Percentiles rank a stretch among this genome's conserved stretches.
phyloP scores from a whole-genome alignment of 192 early-diverging fungal genomes.

The Pilobolus umbonatus region DNA sequence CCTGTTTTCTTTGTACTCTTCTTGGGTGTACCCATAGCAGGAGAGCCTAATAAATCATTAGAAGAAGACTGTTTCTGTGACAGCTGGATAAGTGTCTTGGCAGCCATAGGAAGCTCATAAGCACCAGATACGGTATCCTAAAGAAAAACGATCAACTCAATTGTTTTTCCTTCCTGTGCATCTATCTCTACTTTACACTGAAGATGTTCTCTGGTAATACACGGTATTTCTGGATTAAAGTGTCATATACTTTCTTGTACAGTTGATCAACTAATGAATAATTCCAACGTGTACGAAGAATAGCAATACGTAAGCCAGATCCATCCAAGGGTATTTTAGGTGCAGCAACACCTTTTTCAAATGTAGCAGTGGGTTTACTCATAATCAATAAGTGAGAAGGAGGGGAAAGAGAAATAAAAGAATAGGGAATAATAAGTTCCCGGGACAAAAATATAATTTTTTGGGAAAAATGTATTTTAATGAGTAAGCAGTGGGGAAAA shows the following conservation, averaged over 20 bases:
- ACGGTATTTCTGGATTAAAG: constrained; percentile 58
- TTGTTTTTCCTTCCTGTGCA: neutral
- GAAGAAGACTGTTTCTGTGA: constrained; percentile 57
- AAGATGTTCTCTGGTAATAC: constrained; percentile 74
- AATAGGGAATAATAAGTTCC: no score
- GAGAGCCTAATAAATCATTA: constrained; percentile 48
- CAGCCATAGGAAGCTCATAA: constrained; percentile 92
- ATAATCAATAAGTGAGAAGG: constrained; percentile 5
- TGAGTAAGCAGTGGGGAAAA: no score
- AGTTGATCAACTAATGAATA: constrained; percentile 76
- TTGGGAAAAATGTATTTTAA: no score
- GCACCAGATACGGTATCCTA: constrained; percentile 80
- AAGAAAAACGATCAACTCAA: no score
- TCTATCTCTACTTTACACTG: constrained; percentile 31
- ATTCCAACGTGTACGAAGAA: constrained; percentile 97
- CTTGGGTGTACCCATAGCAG: constrained; percentile 1
- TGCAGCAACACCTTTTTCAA: constrained; percentile 71
- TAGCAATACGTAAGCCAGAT: constrained; percentile 59
- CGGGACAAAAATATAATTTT: no score
- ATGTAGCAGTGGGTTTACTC: constrained; percentile 35
- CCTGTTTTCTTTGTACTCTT: constrained; percentile 30
- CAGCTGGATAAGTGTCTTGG: constrained; percentile 67
- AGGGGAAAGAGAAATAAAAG: neutral
- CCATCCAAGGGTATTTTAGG: constrained; percentile 55
- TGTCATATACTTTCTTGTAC: constrained; percentile 63